phyloP scores from a whole-genome alignment of 371 early-diverging fungal species.

The Mortierella sp. region DNA sequence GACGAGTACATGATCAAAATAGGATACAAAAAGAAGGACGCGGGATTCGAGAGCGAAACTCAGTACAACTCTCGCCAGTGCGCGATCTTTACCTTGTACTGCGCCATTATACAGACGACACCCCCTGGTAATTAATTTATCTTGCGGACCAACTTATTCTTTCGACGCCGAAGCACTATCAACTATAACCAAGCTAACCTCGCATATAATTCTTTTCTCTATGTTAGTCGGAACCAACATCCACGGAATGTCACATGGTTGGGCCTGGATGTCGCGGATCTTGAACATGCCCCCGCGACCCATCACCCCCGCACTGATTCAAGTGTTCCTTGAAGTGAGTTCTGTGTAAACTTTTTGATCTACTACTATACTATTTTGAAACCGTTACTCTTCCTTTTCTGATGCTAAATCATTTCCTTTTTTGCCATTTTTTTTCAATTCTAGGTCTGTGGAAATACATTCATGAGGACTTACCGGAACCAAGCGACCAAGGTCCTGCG shows the following conservation, averaged over 20 bases:
- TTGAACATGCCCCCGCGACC: conserved; percentile 80
- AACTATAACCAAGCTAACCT: background rate
- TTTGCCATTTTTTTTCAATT: background rate
- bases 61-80: conserved; percentile 79
- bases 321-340: conserved; percentile 73
- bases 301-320: conserved; percentile 78
- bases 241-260: conserved; percentile 74
- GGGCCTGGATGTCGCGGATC: conserved; percentile 88
- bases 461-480: conserved; percentile 25
- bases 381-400: too few relatives aligned
- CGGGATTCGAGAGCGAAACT: conserved; percentile 71
- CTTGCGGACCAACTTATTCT: background rate
- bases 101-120: conserved; percentile 80
- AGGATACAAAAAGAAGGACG: conserved; percentile 66
- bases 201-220: background rate
- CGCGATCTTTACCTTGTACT: conserved; percentile 81
- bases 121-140: conserved; percentile 52
- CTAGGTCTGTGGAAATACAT: conserved; percentile 46
- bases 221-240: conserved; percentile 64
- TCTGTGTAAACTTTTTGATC: background rate
- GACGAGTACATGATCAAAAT: conserved; percentile 58
- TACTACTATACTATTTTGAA: background rate
- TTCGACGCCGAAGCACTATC: too few relatives aligned
- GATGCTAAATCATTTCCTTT: background rate
- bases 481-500: conserved; percentile 36